Percentiles rank a stretch among this genome's conserved stretches.
These are phyloP conservation scores for Microbotryum violaceum DNA, from an alignment of 1,284 basidiomycete genomes.

Conservation along the genomic window DNA sequence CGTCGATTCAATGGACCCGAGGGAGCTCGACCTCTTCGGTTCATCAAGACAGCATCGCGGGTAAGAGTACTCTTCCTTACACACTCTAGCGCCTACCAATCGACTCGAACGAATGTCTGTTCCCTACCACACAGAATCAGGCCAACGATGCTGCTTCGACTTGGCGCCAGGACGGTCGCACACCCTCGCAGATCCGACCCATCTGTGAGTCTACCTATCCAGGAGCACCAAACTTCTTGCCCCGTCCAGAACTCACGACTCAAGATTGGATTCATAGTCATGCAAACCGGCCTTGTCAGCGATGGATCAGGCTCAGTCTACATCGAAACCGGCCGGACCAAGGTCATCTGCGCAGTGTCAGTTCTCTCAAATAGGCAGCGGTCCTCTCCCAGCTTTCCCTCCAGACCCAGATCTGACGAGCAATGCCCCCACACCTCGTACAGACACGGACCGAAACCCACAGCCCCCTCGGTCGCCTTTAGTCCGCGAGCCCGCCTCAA, in stretches of 20 bases:
- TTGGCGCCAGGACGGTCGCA: constrained; percentile 49
- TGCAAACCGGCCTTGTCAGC: constrained; percentile 78
- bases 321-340: constrained; percentile 79
- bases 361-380: constrained; percentile 30
- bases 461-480: constrained; percentile 49
- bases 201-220: constrained; percentile 57
- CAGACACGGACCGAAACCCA: constrained; percentile 76
- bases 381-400: too few species aligned
- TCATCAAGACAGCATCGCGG: constrained; percentile 45
- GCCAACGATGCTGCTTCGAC: constrained; percentile 19
- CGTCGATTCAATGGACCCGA: constrained; percentile 83
- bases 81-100: too few species aligned
- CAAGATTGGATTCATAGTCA: constrained; percentile 50
- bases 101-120: constrained; percentile 10
- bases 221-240: not conserved
- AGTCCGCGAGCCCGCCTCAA: constrained; percentile 80
- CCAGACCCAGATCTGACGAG: too few species aligned
- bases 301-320: constrained; percentile 95
- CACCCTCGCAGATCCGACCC: constrained; percentile 60
- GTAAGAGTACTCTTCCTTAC: too few species aligned
- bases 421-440: not conserved
- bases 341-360: constrained; percentile 90
- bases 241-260: not conserved
- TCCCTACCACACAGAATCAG: too few species aligned
- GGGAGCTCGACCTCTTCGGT: constrained; percentile 57